phyloP scores from a whole-genome alignment of 805 yeast genomes.

The Metschnikowia aberdeeniae region DNA sequence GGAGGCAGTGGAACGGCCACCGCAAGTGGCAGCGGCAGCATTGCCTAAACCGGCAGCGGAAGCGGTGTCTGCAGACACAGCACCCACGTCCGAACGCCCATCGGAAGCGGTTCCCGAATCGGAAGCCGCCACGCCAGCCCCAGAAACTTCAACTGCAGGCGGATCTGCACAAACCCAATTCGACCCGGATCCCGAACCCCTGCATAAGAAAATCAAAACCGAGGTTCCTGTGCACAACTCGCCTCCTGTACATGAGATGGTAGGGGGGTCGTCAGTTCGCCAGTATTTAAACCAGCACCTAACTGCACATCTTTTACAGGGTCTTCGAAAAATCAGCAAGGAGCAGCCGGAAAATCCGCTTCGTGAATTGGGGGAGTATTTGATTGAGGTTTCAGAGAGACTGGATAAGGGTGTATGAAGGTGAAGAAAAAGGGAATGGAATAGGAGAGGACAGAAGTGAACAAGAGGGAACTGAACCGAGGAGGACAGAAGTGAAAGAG shows the following conservation, averaged over 20 bases:
- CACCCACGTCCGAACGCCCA: no score
- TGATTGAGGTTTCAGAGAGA: slow-evolving; percentile 27
- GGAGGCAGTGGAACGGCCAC: no score
- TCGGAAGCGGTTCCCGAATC: no score
- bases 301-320: slow-evolving; percentile 60
- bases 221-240: slow-evolving; percentile 1
- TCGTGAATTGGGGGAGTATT: slow-evolving; percentile 48
- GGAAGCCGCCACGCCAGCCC: no score
- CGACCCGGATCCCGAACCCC: not conserved
- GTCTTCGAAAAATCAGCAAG: slow-evolving; percentile 51
- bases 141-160: not conserved
- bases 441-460: not conserved
- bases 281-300: slow-evolving; percentile 62
- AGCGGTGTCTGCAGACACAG: no score
- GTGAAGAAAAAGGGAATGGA: not conserved
- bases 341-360: slow-evolving; percentile 55
- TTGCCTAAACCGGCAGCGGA: no score
- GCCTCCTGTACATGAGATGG: slow-evolving; percentile 44
- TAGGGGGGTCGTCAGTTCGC: slow-evolving; percentile 71
- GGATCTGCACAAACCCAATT: not conserved
- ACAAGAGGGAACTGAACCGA: not conserved
- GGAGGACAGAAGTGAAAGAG: not conserved
- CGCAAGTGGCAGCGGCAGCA: no score
- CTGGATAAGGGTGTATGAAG: not conserved
- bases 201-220: not conserved